Conservation (phyloP, 2,329 filamentous ascomycete genomes). For the Microascus cirrosus region DNA sequence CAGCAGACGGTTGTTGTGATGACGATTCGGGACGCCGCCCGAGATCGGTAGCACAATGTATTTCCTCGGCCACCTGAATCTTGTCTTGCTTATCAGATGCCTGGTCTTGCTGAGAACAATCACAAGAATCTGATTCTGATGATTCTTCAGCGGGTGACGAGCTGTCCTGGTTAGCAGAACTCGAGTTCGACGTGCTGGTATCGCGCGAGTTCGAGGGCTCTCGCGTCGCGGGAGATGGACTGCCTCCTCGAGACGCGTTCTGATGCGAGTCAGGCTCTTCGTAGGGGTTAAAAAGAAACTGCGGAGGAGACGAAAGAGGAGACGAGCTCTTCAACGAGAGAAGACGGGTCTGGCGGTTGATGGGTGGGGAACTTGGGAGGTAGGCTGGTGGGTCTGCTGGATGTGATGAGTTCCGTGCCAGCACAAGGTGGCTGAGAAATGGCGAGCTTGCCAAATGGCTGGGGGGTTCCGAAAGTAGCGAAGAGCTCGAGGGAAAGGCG, state of each 20-base stretch:
- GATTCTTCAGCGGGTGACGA: not conserved
- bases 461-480: not conserved
- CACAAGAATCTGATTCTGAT: not conserved
- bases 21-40: not conserved
- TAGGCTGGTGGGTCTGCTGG: not conserved
- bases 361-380: not conserved
- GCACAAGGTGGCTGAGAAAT: not conserved
- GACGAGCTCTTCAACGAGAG: constrained; percentile 31
- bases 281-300: constrained; percentile 39
- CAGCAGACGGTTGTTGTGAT: not conserved
- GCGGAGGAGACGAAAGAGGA: constrained; percentile 46
- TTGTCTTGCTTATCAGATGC: not conserved
- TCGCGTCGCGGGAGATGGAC: constrained; percentile 16
- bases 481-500: not conserved
- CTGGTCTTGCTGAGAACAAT: not conserved
- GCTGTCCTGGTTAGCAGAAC: not conserved
- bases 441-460: not conserved
- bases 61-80: constrained; percentile 21
- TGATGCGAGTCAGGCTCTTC: constrained; percentile 23
- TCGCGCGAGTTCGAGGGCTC: not conserved
- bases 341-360: not conserved
- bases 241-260: constrained; percentile 22
- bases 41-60: constrained; percentile 4
- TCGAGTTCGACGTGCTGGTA: not conserved
- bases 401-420: not conserved